These are phyloP conservation scores for Coleophoma cylindrospora DNA, from an alignment of 2,329 filamentous ascomycete genomes.

Conservation along the genomic window DNA sequence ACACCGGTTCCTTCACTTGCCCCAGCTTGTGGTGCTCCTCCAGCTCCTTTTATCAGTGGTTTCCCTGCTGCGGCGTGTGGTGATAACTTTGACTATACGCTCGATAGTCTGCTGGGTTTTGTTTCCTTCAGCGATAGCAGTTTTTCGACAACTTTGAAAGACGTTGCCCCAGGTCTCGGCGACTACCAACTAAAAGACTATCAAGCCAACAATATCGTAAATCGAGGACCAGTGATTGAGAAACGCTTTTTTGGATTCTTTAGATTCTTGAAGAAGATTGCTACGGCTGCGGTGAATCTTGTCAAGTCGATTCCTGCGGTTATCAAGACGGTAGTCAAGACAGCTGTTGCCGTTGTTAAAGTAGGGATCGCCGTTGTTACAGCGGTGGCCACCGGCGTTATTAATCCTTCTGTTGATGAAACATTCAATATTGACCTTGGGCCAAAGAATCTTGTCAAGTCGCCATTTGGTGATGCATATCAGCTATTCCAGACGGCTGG, in stretches of 20 bases:
- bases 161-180: not conserved
- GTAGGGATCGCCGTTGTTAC: not conserved
- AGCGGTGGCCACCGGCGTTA: not conserved
- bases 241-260: not conserved
- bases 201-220: not conserved
- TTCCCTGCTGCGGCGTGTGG: too few species aligned
- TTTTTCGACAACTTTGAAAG: too few species aligned
- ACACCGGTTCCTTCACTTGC: not conserved
- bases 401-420: not conserved
- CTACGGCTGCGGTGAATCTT: not conserved
- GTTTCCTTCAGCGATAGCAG: too few species aligned
- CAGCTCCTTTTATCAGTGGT: too few species aligned
- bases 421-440: not conserved
- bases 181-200: not conserved
- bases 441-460: not conserved
- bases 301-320: not conserved
- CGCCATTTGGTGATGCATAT: not conserved
- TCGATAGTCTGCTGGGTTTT: too few species aligned
- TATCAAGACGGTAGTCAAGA: not conserved
- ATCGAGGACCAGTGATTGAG: not conserved
- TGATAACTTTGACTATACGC: too few species aligned
- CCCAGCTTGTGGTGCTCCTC: not conserved
- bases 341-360: not conserved
- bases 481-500: not conserved
- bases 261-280: not conserved